Conservation (phyloP, 106 monocot species). For the Iris macrosiphon region DNA sequence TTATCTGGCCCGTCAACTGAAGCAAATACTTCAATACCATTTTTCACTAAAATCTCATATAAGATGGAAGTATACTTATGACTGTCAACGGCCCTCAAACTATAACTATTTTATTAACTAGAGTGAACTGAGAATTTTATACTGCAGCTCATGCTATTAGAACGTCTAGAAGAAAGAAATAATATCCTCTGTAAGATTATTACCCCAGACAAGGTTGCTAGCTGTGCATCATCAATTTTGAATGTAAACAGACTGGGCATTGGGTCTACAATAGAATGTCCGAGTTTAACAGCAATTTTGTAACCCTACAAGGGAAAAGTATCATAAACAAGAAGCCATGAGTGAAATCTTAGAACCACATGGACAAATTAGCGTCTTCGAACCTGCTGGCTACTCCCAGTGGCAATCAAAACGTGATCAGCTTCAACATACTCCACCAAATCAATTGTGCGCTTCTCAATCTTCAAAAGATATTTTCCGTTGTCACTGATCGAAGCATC, state of each 20-base stretch:
- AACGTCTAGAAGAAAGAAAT: background rate
- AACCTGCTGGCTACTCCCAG: constrained; percentile 87
- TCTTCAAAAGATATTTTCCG: constrained; percentile 63
- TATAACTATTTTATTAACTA: too few species aligned
- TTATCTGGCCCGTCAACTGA: too few species aligned
- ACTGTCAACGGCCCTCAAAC: too few species aligned
- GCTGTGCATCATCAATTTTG: constrained; percentile 55
- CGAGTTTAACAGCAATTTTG: constrained; percentile 63
- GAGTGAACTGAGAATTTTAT: too few species aligned
- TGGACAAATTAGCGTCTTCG: background rate
- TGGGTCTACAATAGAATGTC: constrained; percentile 85
- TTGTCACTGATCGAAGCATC: constrained; percentile 33
- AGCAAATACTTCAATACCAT: too few species aligned
- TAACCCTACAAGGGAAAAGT: constrained; percentile 85
- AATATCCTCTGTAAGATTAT: constrained; percentile 5
- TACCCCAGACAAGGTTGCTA: constrained; percentile 86
- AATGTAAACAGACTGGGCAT: constrained; percentile 95
- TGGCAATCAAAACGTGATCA: constrained; percentile 70
- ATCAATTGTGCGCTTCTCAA: constrained; percentile 68
- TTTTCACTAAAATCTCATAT: too few species aligned
- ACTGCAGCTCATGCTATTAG: background rate
- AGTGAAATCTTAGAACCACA: too few species aligned
- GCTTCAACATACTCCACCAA: constrained; percentile 66
- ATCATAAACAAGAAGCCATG: too few species aligned
- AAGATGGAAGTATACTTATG: too few species aligned